These are phyloP conservation scores for Cryptococcus amylolentus DNA, from an alignment of 1,284 basidiomycete genomes.

Conservation along the genomic window DNA sequence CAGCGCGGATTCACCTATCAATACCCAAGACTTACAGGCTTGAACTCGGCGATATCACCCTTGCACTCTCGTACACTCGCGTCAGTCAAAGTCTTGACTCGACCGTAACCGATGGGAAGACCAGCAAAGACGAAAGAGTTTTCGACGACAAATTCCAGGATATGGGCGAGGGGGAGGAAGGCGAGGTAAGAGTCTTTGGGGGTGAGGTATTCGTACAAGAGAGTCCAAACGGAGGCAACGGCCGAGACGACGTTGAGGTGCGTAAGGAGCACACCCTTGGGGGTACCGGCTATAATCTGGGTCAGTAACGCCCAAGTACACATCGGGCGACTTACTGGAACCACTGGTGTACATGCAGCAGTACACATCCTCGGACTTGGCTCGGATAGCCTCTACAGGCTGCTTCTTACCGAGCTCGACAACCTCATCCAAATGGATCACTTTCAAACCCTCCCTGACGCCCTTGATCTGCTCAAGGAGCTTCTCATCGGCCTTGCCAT, in stretches of 20 bases:
- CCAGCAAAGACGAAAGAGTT: conserved; percentile 50
- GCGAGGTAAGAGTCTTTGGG: conserved; percentile 69
- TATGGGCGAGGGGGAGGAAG: conserved; percentile 89
- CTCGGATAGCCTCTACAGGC: conserved; percentile 56
- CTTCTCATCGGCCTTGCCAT: conserved; percentile 63
- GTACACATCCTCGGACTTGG: conserved; percentile 64
- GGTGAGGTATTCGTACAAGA: conserved; percentile 73
- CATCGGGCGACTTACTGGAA: conserved; percentile 38
- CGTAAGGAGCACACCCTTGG: conserved; percentile 88
- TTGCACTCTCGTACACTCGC: conserved; percentile 82
- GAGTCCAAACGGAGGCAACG: conserved; percentile 68
- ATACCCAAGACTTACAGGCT: conserved; percentile 54
- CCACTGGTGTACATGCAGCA: conserved; percentile 98
- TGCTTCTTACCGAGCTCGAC: conserved; percentile 61
- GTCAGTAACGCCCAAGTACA: conserved; percentile 12
- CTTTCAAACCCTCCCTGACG: conserved; percentile 52
- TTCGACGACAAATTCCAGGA: conserved; percentile 62
- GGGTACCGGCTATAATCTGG: conserved; percentile 60
- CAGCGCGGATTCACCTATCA: neutral
- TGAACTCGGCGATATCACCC: conserved; percentile 80
- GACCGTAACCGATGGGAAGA: conserved; percentile 71
- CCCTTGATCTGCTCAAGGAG: conserved; percentile 60
- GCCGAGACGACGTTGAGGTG: conserved; percentile 84
- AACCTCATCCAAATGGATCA: conserved; percentile 68
- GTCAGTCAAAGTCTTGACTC: conserved; percentile 95